Evolutionary conservation across 345 rosid genomes (phyloP).

Genomic region (Carallia brachiata): DNA sequence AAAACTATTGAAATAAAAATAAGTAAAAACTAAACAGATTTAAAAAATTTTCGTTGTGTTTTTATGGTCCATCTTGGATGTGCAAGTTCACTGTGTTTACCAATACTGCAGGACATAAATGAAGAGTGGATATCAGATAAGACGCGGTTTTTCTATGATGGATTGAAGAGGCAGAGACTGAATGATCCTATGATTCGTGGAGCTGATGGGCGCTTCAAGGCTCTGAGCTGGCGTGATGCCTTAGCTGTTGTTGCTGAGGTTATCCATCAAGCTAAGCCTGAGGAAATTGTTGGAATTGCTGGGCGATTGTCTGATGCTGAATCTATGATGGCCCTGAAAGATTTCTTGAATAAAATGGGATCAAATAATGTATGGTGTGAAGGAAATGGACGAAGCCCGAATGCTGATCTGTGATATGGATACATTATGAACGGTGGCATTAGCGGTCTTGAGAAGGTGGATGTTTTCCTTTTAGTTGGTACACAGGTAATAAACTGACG

Average conservation of each 20-base stretch:
- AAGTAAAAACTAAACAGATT: too few relatives aligned
- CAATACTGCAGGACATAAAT: slow-evolving; percentile 77
- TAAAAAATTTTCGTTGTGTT: not conserved
- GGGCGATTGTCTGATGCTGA: slow-evolving; percentile 96
- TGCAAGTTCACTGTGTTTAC: slow-evolving; percentile 11
- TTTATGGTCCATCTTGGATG: not conserved
- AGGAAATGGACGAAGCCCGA: slow-evolving; percentile 72
- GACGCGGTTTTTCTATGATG: slow-evolving; percentile 93
- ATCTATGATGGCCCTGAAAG: slow-evolving; percentile 97
- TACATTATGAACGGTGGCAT: slow-evolving; percentile 89
- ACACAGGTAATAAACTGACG: slow-evolving; percentile 58
- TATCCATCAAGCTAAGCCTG: slow-evolving; percentile 68
- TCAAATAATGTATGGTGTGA: slow-evolving; percentile 92
- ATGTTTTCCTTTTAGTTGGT: slow-evolving; percentile 89
- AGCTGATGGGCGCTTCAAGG: slow-evolving; percentile 83
- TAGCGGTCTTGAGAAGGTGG: slow-evolving; percentile 91
- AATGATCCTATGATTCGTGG: slow-evolving; percentile 98
- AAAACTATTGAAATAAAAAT: too few relatives aligned
- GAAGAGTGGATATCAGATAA: slow-evolving; percentile 99
- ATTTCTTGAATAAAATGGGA: slow-evolving; percentile 90
- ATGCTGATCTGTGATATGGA: slow-evolving; percentile 89
- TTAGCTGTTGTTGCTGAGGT: slow-evolving; percentile 87
- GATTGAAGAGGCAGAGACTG: slow-evolving; percentile 96
- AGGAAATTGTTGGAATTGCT: slow-evolving; percentile 85
- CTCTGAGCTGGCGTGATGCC: slow-evolving; percentile 96